A percentile compares a stretch with the other conserved stretches of the same genome.
Conservation (phyloP, 345 rosid species). For the Populus euphratica region DNA sequence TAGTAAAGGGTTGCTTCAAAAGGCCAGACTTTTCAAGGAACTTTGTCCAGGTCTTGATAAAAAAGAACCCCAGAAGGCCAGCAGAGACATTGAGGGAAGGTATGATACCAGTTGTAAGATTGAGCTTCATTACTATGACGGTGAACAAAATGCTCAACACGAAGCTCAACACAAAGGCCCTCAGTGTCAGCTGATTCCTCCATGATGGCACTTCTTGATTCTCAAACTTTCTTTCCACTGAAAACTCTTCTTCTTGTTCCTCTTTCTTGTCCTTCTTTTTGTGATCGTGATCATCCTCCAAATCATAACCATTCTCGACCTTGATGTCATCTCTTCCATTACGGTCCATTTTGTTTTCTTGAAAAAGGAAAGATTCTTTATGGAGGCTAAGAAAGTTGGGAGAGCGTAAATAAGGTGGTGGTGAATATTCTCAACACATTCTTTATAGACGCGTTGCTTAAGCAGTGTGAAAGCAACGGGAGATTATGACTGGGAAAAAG, state of each 20-base stretch:
- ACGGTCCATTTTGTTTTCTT: background rate
- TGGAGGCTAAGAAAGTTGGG: background rate
- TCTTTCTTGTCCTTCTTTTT: background rate
- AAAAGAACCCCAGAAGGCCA: constrained; percentile 27
- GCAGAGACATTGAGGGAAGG: constrained; percentile 28
- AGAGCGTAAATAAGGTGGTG: no score
- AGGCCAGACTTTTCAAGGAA: constrained; percentile 1
- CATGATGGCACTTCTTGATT: constrained; percentile 17
- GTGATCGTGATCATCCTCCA: background rate
- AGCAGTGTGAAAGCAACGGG: no score
- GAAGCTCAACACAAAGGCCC: constrained; percentile 24
- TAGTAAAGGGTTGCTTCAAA: constrained; percentile 17
- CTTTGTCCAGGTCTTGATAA: constrained; percentile 19
- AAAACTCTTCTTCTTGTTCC: background rate
- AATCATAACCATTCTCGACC: background rate
- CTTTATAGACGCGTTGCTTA: no score
- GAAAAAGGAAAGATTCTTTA: background rate
- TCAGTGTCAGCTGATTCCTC: constrained; percentile 20
- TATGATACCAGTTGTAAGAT: constrained; percentile 25
- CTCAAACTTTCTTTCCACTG: constrained; percentile 14
- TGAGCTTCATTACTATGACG: constrained; percentile 26
- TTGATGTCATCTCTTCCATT: background rate
- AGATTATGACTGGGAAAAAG: no score
- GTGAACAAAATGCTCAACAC: constrained; percentile 14
- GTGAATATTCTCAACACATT: no score